Evolutionary conservation across 202 grass and related monocot genomes (phyloP), one percentile per base, ranked within the genome.

Genomic region (Brachypodium distachyon): DNA sequence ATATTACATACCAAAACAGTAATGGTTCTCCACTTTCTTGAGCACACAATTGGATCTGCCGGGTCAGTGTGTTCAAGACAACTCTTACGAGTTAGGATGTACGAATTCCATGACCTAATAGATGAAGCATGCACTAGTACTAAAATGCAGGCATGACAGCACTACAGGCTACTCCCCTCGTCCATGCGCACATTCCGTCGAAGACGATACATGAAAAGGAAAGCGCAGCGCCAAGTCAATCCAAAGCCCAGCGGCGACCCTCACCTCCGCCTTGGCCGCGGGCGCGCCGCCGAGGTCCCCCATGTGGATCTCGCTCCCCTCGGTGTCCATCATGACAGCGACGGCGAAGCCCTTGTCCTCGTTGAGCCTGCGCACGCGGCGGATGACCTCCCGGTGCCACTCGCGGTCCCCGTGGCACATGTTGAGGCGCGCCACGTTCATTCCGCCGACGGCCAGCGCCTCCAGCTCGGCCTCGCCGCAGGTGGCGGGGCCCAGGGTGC

Each of bases 241-340:
- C 28, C 22, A 22, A 49, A 70, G 36, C 42, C 51, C 0, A 5
- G 9, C 5, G 27, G 39, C 33, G 36, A 0, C 10, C 10, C 64
- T 89, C 29, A 97, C 94, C 95, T 97, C 89, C 16, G 95, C 91
- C 77, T 97, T 94, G 32, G 87, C 89, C 25, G 91, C 89, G 2
- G 95, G 21, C 3, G 87, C 87, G 31, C 95, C 96, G 21, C 91
- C 95, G 65, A 94, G 91, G 79, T 98, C 95, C 0, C 91, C 96
- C 96, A 98, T 98, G 82, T 95, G 95, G 66, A 98, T 98, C 77
- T 98, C 95, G 75, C 91, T 95, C 33, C 95, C 95, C 87, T 98
- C 95, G 18, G 91, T 98, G 59, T 95, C 91, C 91, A 95, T 92
- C 96, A 98, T 98, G 63, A 98, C 87, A 26, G 96, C 96, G 63